Conservation (phyloP, 441 rosid genomes). For the Croton laevigatus region DNA sequence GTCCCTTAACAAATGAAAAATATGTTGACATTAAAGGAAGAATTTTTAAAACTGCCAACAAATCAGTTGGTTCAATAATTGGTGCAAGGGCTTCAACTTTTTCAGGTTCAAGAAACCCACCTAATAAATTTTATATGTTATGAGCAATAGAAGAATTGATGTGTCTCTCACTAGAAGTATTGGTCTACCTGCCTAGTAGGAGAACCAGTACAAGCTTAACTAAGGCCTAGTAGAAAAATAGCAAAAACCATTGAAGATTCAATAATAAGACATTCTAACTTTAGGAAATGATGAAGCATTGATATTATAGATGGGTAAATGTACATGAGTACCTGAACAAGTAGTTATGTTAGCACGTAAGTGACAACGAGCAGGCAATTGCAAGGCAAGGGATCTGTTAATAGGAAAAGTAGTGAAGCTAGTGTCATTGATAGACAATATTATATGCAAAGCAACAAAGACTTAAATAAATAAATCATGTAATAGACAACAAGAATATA, state of each 20-base stretch:
- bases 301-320: not conserved
- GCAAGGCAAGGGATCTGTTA: slow-evolving; percentile 60
- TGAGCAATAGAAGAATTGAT: slow-evolving; percentile 45
- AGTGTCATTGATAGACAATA: slow-evolving; percentile 54
- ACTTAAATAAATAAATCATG: too few species aligned
- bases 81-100: slow-evolving; percentile 61
- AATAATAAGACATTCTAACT: not conserved
- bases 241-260: not conserved
- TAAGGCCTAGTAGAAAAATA: slow-evolving; percentile 29
- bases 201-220: slow-evolving; percentile 30
- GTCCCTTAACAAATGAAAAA: not conserved
- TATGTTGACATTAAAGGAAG: not conserved
- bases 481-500: too few species aligned
- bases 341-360: slow-evolving; percentile 39
- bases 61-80: slow-evolving; percentile 66
- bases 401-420: slow-evolving; percentile 53
- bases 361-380: slow-evolving; percentile 57
- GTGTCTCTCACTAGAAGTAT: slow-evolving; percentile 38
- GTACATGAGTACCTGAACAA: slow-evolving; percentile 50
- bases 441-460: too few species aligned
- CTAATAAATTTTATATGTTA: too few species aligned
- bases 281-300: not conserved
- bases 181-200: slow-evolving; percentile 38
- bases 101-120: too few species aligned
- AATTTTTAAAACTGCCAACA: slow-evolving; percentile 49